These are phyloP conservation scores for Middelhovenomyces tepae DNA, from an alignment of 805 yeast genomes.

Conservation along the genomic window DNA sequence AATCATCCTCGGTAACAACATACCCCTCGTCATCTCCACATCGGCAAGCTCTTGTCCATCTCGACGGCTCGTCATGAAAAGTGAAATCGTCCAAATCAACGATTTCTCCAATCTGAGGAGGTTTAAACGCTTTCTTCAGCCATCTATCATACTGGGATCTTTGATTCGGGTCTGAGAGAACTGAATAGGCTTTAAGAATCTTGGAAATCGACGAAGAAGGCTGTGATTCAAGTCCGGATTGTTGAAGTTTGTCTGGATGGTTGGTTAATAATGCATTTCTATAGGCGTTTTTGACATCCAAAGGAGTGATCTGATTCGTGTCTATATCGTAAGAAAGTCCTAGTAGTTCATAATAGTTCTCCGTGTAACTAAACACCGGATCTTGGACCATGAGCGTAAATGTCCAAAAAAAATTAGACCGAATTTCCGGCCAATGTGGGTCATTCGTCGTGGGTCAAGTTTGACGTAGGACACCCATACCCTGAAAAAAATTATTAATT, in stretches of 20 bases:
- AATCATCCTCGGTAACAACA: slow-evolving; percentile 48
- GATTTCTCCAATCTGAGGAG: slow-evolving; percentile 64
- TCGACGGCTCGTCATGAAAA: slow-evolving; percentile 27
- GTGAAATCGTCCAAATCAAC: slow-evolving; percentile 56
- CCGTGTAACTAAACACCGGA: slow-evolving; percentile 13
- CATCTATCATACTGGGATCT: slow-evolving; percentile 47
- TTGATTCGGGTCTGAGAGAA: slow-evolving; percentile 34
- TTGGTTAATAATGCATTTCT: slow-evolving; percentile 44
- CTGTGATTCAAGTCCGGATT: slow-evolving; percentile 1
- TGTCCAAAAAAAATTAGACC: neutral
- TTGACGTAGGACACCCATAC: neutral
- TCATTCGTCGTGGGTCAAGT: slow-evolving; percentile 5
- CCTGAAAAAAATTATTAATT: neutral
- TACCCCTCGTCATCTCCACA: slow-evolving; percentile 47
- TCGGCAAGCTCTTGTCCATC: slow-evolving; percentile 28
- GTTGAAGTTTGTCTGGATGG: slow-evolving; percentile 72
- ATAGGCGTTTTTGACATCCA: slow-evolving; percentile 53
- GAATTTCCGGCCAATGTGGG: slow-evolving; percentile 4
- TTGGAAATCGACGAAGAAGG: slow-evolving; percentile 30
- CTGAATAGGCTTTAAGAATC: slow-evolving; percentile 58
- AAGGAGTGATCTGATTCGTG: slow-evolving; percentile 22
- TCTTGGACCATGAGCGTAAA: slow-evolving; percentile 1
- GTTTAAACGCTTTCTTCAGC: slow-evolving; percentile 19
- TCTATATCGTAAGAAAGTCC: slow-evolving; percentile 34
- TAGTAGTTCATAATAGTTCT: slow-evolving; percentile 49